These are phyloP conservation scores for Lodderomyces beijingensis DNA, from an alignment of 1,139 yeast species.

Conservation along the genomic window DNA sequence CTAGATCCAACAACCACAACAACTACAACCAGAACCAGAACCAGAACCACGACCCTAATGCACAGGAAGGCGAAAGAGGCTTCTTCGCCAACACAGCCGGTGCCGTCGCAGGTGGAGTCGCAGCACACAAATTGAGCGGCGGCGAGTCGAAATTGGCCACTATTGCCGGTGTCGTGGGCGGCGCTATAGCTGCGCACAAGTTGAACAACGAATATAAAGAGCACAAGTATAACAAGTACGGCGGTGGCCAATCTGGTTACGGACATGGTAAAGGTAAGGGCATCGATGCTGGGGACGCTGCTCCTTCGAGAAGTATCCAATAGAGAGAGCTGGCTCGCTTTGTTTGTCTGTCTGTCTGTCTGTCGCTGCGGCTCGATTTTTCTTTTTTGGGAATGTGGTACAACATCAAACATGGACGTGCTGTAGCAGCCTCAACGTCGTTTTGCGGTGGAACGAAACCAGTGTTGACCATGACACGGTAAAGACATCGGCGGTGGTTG, in stretches of 20 bases:
- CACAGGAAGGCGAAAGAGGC: constrained; percentile 49
- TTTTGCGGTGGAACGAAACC: no score
- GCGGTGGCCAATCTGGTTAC: constrained; percentile 13
- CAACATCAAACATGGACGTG: no score
- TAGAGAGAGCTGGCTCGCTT: no score
- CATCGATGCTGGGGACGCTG: no score
- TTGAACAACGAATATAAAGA: constrained; percentile 38
- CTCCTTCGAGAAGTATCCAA: no score
- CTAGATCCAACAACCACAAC: constrained; percentile 16
- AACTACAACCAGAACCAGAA: constrained; percentile 17
- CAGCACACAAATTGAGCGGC: constrained; percentile 41
- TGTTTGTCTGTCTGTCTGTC: no score
- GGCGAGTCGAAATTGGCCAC: constrained; percentile 41
- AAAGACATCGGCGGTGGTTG: no score
- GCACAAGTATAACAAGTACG: constrained; percentile 9
- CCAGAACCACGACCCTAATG: constrained; percentile 33
- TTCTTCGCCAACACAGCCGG: constrained; percentile 52
- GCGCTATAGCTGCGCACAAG: constrained; percentile 58
- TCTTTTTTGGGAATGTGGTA: no score
- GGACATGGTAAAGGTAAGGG: constrained; percentile 13
- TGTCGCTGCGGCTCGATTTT: no score
- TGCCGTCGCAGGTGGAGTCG: constrained; percentile 57
- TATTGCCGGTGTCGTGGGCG: constrained; percentile 56
- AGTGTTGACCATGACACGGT: no score
- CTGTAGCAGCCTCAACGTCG: no score